These are phyloP conservation scores for Solanum sitiens DNA, from an alignment of 257 asterid genomes.

Conservation along the genomic window DNA sequence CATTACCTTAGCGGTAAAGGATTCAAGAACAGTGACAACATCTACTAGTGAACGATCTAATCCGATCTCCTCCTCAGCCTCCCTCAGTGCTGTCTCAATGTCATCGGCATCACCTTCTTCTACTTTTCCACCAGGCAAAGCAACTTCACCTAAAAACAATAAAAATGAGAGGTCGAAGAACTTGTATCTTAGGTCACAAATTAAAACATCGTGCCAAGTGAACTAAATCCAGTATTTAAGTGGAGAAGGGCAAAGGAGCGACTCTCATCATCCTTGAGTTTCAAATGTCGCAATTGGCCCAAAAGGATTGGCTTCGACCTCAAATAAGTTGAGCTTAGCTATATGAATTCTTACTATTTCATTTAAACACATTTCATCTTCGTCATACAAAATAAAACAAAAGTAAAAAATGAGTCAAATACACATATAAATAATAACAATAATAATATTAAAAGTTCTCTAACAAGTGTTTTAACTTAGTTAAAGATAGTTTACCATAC, in stretches of 20 bases:
- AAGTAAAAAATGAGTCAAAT: too few species aligned
- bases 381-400: too few species aligned
- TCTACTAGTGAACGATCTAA: conserved; percentile 64
- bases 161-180: background rate
- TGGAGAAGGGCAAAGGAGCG: background rate
- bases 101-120: conserved; percentile 56
- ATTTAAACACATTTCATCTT: background rate
- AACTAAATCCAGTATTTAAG: background rate
- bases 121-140: conserved; percentile 82
- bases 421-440: background rate
- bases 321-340: background rate
- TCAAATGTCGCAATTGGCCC: background rate
- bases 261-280: background rate
- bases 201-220: background rate
- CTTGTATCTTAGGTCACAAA: background rate
- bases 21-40: conserved; percentile 48
- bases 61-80: conserved; percentile 87
- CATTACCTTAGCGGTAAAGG: conserved; percentile 44
- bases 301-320: background rate
- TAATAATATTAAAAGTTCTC: background rate
- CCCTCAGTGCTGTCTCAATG: conserved; percentile 65
- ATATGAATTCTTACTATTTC: background rate
- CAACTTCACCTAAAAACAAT: conserved; percentile 60
- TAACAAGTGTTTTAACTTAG: background rate
- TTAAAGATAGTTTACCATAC: too few species aligned